Evolutionary conservation across 1,139 yeast species (phyloP).

Genomic region (Yamadazyma triangularis): DNA sequence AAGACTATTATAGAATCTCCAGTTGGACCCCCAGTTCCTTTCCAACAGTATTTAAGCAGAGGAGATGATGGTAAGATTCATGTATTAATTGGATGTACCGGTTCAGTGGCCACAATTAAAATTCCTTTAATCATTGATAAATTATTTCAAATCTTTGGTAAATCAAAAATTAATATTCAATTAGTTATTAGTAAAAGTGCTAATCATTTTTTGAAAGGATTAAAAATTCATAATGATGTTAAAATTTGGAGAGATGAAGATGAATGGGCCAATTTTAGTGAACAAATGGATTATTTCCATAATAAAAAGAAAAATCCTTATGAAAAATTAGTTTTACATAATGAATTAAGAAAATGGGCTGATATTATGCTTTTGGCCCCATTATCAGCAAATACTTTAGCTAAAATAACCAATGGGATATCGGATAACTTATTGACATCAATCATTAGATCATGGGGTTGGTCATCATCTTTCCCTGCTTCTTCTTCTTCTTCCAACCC

Average conservation of each 20-base stretch:
- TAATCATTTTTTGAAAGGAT: constrained; percentile 73
- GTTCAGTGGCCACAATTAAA: constrained; percentile 94
- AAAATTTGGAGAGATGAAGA: constrained; percentile 93
- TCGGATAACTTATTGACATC: constrained; percentile 86
- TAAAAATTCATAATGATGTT: constrained; percentile 75
- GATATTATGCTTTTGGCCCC: constrained; percentile 91
- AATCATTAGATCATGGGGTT: constrained; percentile 89
- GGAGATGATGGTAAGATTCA: constrained; percentile 82
- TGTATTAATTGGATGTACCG: constrained; percentile 86
- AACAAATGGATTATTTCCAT: constrained; percentile 17
- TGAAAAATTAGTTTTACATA: constrained; percentile 63
- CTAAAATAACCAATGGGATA: constrained; percentile 86
- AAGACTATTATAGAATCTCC: constrained; percentile 47
- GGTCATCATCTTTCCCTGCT: constrained; percentile 23
- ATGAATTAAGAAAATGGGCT: constrained; percentile 92
- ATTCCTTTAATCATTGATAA: constrained; percentile 83
- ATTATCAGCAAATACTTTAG: constrained; percentile 86
- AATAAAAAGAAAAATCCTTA: constrained; percentile 35
- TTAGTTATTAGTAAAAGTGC: constrained; percentile 81
- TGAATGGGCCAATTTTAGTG: constrained; percentile 70
- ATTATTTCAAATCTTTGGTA: constrained; percentile 69
- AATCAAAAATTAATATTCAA: constrained; percentile 72
- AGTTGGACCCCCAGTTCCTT: constrained; percentile 68
- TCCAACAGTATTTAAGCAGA: constrained; percentile 63
- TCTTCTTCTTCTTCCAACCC: no score